Conservation (phyloP, 208 protist genomes). For the Tritrichomonas musculus region DNA sequence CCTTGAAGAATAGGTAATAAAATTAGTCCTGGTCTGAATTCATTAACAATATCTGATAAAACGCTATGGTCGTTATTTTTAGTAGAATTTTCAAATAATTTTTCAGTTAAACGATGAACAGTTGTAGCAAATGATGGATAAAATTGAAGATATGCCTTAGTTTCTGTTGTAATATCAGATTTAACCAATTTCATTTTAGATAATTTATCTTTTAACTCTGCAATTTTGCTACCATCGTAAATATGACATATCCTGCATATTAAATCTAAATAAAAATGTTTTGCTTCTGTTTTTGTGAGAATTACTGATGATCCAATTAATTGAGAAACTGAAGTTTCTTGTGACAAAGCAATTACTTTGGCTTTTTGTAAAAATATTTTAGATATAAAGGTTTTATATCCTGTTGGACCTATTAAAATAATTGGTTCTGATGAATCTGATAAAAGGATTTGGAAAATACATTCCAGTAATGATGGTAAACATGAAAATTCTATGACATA, state of each 20-base stretch:
- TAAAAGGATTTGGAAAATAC: not conserved
- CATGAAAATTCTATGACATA: no score
- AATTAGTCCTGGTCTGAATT: not conserved
- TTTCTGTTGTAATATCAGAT: not conserved
- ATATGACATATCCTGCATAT: not conserved
- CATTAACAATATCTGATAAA: not conserved
- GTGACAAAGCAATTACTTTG: not conserved
- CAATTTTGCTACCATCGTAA: no score
- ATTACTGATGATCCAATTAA: not conserved
- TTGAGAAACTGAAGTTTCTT: not conserved
- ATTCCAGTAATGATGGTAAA: not conserved
- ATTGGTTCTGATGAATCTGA: not conserved
- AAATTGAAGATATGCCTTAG: not conserved
- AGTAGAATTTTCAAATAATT: not conserved
- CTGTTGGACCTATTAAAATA: not conserved
- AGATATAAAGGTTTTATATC: not conserved
- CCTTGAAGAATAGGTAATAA: not conserved
- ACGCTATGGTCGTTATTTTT: not conserved
- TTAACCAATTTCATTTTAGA: not conserved
- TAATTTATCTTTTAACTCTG: not conserved
- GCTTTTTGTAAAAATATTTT: not conserved
- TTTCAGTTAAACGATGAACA: not conserved
- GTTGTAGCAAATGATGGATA: not conserved
- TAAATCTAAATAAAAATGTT: not conserved
- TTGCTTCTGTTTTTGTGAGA: not conserved